Base-by-base conservation (phyloP, 2,329 filamentous ascomycete species). In the Cladosporium cucumerinum region DNA sequence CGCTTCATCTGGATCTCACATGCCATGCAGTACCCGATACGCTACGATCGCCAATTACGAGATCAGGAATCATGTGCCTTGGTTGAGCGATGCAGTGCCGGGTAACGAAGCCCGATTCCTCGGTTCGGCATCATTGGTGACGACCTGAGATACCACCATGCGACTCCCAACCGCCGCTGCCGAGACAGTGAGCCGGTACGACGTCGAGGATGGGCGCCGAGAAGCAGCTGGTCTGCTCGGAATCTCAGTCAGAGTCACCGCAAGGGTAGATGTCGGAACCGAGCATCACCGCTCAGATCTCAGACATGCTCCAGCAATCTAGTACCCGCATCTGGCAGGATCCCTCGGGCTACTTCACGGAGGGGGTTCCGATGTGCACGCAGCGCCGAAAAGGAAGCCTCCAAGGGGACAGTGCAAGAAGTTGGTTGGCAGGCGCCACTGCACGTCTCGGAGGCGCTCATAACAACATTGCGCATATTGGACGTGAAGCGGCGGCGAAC, bases 241-340 rank as follows among this genome's bases (percentile, higher is more conserved):
- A 62, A 62, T 55, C 60, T 54, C 49, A 55, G 23, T 39, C 60
- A 43, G 23, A 62, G 11, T 25, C 18, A 18, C 48, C 32, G 23
- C 32, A n/a, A 55, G 16, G 32, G 30, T 14, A 36, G 28, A 26
- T 4, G 14, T 25, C 49, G 43, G 49, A 34, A n/a, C 60, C 60
- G 60, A 62, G 60, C 60, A 62, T 62, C 60, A 25, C 60, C 60
- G 60, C 49, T 54, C 26, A 55, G 60, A 62, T 62, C 60, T 62
- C 60, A 46, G 48, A 52, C 58, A 52, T 16, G 30, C 46, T 10
- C 43, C 48, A 36, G 28, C 43, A 23, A 14, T 12, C 32, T 46
- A 39, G 51, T 46, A 57, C 54, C 54, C 54, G 23, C 54, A 57
- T 16, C n/a, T 18, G 32, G 7, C 7, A 18, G 8, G 5, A 46